phyloP scores from a whole-genome alignment of 495 filamentous ascomycete species.

The Podospora appendiculata region DNA sequence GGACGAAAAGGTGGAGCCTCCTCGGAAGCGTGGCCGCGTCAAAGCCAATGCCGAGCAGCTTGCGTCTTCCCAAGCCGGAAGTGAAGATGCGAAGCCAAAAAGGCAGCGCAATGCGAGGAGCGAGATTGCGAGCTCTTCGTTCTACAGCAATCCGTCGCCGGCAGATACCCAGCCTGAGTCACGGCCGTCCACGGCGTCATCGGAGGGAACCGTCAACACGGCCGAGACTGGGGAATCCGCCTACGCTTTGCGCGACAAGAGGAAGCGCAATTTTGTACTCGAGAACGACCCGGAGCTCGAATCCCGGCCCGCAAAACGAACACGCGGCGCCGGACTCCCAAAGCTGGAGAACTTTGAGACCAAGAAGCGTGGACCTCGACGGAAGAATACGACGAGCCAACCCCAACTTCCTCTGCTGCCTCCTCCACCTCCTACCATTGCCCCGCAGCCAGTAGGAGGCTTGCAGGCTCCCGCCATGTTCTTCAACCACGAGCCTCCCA shows the following conservation, averaged over 20 bases:
- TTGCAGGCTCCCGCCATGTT: slow-evolving; percentile 14
- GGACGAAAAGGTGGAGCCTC: slow-evolving; percentile 7
- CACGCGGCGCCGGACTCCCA: slow-evolving; percentile 1
- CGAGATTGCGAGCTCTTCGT: slow-evolving; percentile 19
- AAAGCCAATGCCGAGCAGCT: slow-evolving; percentile 10
- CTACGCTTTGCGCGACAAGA: slow-evolving; percentile 30
- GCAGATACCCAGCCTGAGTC: slow-evolving; percentile 19
- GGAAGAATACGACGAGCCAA: slow-evolving; percentile 11
- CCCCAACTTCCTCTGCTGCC: slow-evolving; percentile 6
- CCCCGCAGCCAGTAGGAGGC: slow-evolving; percentile 7
- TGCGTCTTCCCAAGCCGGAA: background rate
- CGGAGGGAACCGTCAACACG: slow-evolving; percentile 18
- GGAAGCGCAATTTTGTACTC: slow-evolving; percentile 27
- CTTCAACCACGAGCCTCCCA: slow-evolving; percentile 10
- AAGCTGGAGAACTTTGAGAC: slow-evolving; percentile 9
- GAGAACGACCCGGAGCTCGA: slow-evolving; percentile 27
- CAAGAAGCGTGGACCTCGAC: slow-evolving; percentile 14
- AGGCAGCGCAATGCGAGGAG: slow-evolving; percentile 5
- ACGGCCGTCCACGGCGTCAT: slow-evolving; percentile 25
- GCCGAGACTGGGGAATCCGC: slow-evolving; percentile 23
- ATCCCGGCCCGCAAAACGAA: slow-evolving; percentile 13
- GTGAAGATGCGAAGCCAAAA: slow-evolving; percentile 18
- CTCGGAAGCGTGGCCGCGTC: slow-evolving; percentile 15
- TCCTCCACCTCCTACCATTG: slow-evolving; percentile 11
- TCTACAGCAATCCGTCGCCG: slow-evolving; percentile 17